These are phyloP conservation scores for Pulchroboletus neoregius DNA, from an alignment of 1,284 basidiomycete genomes.

Conservation along the genomic window DNA sequence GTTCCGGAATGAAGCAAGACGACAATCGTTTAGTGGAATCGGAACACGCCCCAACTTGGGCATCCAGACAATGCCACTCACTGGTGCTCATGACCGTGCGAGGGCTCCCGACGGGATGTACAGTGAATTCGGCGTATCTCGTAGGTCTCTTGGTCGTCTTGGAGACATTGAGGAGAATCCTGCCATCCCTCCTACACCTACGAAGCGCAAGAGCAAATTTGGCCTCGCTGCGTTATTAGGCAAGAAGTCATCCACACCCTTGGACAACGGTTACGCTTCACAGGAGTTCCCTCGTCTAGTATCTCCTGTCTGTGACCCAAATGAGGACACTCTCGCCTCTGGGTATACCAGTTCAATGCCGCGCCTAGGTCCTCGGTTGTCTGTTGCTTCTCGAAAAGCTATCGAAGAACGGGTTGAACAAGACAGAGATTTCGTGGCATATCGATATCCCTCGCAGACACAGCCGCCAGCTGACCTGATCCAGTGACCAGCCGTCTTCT, in stretches of 20 bases:
- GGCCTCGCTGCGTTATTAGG: conserved; percentile 61
- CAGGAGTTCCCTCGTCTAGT: conserved; percentile 45
- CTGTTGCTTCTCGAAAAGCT: conserved; percentile 61
- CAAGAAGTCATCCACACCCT: conserved; percentile 45
- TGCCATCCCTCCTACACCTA: conserved; percentile 34
- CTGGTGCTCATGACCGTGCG: conserved; percentile 29
- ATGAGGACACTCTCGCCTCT: conserved; percentile 42
- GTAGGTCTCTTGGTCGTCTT: conserved; percentile 54
- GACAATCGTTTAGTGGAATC: conserved; percentile 72
- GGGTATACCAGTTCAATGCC: conserved; percentile 44
- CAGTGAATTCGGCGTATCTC: conserved; percentile 65
- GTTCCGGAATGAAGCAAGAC: conserved; percentile 57
- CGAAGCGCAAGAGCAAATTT: conserved; percentile 69
- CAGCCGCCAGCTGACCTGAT: conserved; percentile 54
- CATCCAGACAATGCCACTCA: conserved; percentile 44
- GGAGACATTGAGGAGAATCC: conserved; percentile 45
- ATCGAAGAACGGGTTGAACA: conserved; percentile 75
- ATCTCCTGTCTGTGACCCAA: conserved; percentile 40
- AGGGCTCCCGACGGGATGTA: conserved; percentile 40
- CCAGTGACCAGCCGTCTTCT: conserved; percentile 35
- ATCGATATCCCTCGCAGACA: conserved; percentile 75
- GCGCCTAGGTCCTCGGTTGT: conserved; percentile 48
- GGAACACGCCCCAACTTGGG: conserved; percentile 51
- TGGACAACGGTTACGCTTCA: conserved; percentile 37
- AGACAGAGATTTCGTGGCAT: conserved; percentile 76